These are phyloP conservation scores for Avena eriantha DNA, from an alignment of 176 grass and related monocot genomes.

Conservation along the genomic window DNA sequence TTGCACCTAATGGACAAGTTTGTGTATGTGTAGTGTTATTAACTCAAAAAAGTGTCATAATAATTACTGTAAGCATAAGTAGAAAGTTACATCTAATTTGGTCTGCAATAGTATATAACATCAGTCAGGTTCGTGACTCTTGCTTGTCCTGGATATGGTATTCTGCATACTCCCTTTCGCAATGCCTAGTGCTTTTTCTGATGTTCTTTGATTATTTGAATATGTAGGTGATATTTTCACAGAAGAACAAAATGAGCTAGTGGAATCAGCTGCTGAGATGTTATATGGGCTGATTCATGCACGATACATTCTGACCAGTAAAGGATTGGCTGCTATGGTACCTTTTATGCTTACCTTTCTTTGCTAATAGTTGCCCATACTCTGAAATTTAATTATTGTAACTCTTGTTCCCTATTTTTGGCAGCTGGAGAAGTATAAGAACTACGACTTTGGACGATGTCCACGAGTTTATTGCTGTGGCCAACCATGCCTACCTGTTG, in stretches of 20 bases:
- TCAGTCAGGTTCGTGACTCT: not conserved
- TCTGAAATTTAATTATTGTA: slow-evolving; percentile 26
- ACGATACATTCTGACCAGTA: slow-evolving; percentile 90
- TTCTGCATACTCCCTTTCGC: not conserved
- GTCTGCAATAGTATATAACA: slow-evolving; percentile 12
- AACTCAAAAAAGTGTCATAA: not conserved
- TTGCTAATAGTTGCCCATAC: not conserved
- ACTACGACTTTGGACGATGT: slow-evolving; percentile 86
- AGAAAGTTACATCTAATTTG: not conserved
- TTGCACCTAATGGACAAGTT: too few species aligned
- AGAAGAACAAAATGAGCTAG: slow-evolving; percentile 81
- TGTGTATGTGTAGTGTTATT: too few species aligned
- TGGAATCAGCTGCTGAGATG: slow-evolving; percentile 97
- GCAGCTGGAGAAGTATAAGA: slow-evolving; percentile 88
- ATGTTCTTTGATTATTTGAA: slow-evolving; percentile 41
- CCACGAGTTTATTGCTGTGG: slow-evolving; percentile 81
- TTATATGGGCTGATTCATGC: slow-evolving; percentile 92
- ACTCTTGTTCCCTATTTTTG: slow-evolving; percentile 24
- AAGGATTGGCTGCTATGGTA: slow-evolving; percentile 89
- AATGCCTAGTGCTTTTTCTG: slow-evolving; percentile 12
- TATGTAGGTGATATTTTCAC: slow-evolving; percentile 81
- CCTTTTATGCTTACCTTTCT: slow-evolving; percentile 29
- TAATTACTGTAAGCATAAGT: slow-evolving; percentile 14
- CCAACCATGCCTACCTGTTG: slow-evolving; percentile 83
- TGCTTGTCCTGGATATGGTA: slow-evolving; percentile 4